Conservation (phyloP, 495 filamentous ascomycete genomes). For the Podospora pseudocomata region DNA sequence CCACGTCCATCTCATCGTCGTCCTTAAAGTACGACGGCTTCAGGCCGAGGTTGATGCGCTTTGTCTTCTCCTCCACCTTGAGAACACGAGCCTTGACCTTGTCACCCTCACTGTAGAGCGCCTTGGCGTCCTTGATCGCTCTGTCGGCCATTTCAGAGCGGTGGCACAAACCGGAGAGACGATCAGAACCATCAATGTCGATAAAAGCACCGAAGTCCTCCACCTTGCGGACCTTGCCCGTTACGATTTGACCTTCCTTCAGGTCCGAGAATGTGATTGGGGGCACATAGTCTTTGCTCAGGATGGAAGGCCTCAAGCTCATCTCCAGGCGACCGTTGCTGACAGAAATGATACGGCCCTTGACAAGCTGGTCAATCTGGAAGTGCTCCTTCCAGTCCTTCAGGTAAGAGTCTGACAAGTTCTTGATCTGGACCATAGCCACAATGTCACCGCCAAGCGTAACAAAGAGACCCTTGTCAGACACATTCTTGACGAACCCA, state of each 20-base stretch:
- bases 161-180: conserved; percentile 91
- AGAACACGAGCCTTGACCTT: conserved; percentile 84
- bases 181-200: conserved; percentile 74
- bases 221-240: conserved; percentile 85
- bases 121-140: conserved; percentile 69
- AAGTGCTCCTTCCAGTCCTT: conserved; percentile 95
- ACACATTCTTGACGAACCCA: conserved; percentile 83
- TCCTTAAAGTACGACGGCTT: conserved; percentile 88
- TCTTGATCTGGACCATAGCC: conserved; percentile 75
- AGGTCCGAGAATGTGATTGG: conserved; percentile 67
- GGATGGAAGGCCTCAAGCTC: conserved; percentile 76
- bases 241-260: conserved; percentile 72
- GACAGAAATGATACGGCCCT: conserved; percentile 71
- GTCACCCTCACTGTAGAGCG: conserved; percentile 84
- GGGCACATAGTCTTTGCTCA: conserved; percentile 74
- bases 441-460: conserved; percentile 72
- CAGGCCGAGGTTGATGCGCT: conserved; percentile 79
- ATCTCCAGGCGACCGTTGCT: conserved; percentile 76
- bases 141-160: conserved; percentile 84
- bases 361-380: conserved; percentile 81
- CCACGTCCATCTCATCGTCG: conserved; percentile 55
- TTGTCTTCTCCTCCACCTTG: conserved; percentile 66
- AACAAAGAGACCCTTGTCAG: conserved; percentile 83
- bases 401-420: conserved; percentile 84
- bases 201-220: conserved; percentile 95